phyloP scores from a whole-genome alignment of 73 alveolate genomes.

The Vitrella brassicaformis region DNA sequence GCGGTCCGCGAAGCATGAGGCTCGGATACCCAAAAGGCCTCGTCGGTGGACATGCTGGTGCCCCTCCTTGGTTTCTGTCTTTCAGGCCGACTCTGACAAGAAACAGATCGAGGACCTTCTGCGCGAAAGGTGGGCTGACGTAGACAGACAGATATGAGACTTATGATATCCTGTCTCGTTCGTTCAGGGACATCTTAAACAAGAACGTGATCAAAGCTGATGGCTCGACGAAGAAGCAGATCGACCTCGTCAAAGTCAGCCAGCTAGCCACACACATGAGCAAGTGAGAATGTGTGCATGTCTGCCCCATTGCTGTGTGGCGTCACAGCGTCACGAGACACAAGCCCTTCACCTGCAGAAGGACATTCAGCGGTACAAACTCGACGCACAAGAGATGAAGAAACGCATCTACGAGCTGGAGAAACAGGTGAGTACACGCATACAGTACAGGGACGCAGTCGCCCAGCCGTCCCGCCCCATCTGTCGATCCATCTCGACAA shows the following conservation, averaged over 20 bases:
- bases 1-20: too few relatives aligned
- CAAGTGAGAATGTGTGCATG: not conserved
- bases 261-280: not conserved
- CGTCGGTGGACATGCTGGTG: too few relatives aligned
- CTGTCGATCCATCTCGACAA: too few relatives aligned
- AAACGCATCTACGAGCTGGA: slow-evolving; percentile 27
- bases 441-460: too few relatives aligned
- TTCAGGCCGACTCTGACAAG: slow-evolving; percentile 45
- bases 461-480: too few relatives aligned
- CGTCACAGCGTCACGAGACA: slow-evolving; percentile 6
- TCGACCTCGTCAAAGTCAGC: slow-evolving; percentile 20
- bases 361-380: slow-evolving; percentile 26
- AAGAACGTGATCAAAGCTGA: slow-evolving; percentile 22
- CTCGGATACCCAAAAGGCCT: too few relatives aligned
- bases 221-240: slow-evolving; percentile 15
- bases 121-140: slow-evolving; percentile 30
- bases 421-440: too few relatives aligned
- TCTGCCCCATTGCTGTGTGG: not conserved
- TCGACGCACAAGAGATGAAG: slow-evolving; percentile 25
- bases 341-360: slow-evolving; percentile 17
- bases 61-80: too few relatives aligned
- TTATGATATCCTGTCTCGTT: too few relatives aligned
- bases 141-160: not conserved
- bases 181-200: slow-evolving; percentile 20
- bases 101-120: slow-evolving; percentile 42